Percentiles rank a stretch among this genome's conserved stretches.
These are phyloP conservation scores for Entophlyctis helioformis DNA, from an alignment of 192 early-diverging fungal species.

Conservation along the genomic window DNA sequence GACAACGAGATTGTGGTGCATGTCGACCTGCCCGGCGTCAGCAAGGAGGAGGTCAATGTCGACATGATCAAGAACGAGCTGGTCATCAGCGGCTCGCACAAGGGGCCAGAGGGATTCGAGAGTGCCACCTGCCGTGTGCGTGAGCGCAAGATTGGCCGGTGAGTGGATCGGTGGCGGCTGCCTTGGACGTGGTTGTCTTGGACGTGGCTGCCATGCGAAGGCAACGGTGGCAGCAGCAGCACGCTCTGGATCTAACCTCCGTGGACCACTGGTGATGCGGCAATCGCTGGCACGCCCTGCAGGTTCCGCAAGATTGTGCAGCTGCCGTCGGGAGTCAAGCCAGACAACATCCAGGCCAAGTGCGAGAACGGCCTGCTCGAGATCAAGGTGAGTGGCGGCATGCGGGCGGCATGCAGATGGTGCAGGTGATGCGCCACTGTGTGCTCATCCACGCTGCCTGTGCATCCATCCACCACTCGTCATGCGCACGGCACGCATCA, in stretches of 20 bases:
- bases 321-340: conserved; percentile 31
- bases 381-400: conserved; percentile 14
- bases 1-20: conserved; percentile 29
- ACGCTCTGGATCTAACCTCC: no score
- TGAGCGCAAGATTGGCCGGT: conserved; percentile 35
- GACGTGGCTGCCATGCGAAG: no score
- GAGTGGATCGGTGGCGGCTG: no score
- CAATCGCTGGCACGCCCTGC: no score
- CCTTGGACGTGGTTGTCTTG: no score
- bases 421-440: no score
- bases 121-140: conserved; percentile 26
- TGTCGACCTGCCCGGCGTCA: conserved; percentile 44
- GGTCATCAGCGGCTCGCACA: conserved; percentile 29
- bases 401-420: no score
- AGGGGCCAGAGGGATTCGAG: conserved; percentile 12
- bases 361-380: conserved; percentile 43
- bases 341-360: conserved; percentile 34
- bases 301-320: conserved; percentile 30
- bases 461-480: no score
- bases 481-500: no score
- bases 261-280: no score
- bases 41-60: conserved; percentile 41
- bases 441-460: no score
- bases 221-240: no score
- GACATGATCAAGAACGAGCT: conserved; percentile 30